Evolutionary conservation across 768 basidiomycete species (phyloP), one percentile per base, ranked within the genome.

Genomic region (Trametes elegans): DNA sequence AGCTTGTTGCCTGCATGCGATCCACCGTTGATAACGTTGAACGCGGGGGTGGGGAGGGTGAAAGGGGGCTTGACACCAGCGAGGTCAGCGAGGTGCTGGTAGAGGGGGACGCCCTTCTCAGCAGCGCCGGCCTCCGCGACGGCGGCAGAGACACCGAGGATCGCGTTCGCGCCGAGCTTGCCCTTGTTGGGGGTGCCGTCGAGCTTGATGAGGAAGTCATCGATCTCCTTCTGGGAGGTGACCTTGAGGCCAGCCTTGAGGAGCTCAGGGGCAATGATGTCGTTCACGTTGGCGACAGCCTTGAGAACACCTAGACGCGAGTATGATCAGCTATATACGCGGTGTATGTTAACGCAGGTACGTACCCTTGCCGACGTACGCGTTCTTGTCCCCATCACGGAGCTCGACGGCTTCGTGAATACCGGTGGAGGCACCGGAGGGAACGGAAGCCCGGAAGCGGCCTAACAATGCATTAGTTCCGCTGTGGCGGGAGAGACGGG

Each of bases 11-110:
- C 97, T 55, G 97, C 97, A 71, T 99, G 97, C 60, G 96, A 98
- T 61, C 97, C 97, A 73, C 97, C 97, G 76, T 99, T 99, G 81
- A 99, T 99, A 66, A 99, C 97, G 73, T 99, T 99, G 84, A 99
- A 94, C 55, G 91, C 85, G 43, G 97, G 97, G 70, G 75, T 77
- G 58, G 97, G 97, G 66, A 98, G 87, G 57, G 93, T 81, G 73
- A 87, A 98, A 40, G 97, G 96, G 49, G 92, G 79, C 75, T 95
- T 93, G 74, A 96, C 83, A 64, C 96, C 96, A 55, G 97, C 92
- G 63, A 99, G 87, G 60, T 93, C 89, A 42, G 95, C 97, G 63
- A 98, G 83, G 81, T 98, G 93, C 71, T 90, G 84, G 82, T 98
- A 98, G 63, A 96, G 85, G 45, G 97, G 95, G 51, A 98, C 80